Evolutionary conservation across 164 flowering plant genomes (phyloP).

Genomic region (Sedum album): DNA sequence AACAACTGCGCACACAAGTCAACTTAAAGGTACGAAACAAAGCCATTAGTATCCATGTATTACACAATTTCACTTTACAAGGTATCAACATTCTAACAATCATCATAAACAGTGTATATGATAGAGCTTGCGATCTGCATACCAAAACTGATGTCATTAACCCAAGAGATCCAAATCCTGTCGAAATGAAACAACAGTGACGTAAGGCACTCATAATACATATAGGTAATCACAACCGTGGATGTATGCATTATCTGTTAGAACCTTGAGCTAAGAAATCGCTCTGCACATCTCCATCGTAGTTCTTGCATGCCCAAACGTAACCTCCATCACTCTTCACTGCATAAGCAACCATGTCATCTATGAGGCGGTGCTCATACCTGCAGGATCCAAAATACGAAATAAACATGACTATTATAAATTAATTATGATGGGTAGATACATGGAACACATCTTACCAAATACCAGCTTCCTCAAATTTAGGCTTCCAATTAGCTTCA

Average conservation of each 20-base stretch:
- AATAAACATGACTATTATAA: background rate
- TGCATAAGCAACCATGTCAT: constrained; percentile 98
- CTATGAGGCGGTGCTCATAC: constrained; percentile 96
- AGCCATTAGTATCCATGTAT: background rate
- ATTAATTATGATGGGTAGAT: background rate
- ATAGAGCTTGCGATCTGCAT: constrained; percentile 9
- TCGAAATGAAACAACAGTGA: constrained; percentile 12
- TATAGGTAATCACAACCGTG: background rate
- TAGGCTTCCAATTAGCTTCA: constrained; percentile 67
- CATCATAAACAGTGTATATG: background rate
- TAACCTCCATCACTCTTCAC: constrained; percentile 95
- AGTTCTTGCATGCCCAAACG: constrained; percentile 98
- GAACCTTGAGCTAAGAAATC: constrained; percentile 97
- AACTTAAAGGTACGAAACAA: background rate
- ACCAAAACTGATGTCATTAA: constrained; percentile 97
- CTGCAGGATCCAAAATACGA: constrained; percentile 17
- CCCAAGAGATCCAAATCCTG: constrained; percentile 97
- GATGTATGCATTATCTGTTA: constrained; percentile 4
- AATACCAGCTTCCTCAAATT: constrained; percentile 74
- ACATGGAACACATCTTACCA: constrained; percentile 35
- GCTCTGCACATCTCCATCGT: constrained; percentile 98
- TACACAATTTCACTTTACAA: background rate
- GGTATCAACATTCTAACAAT: background rate
- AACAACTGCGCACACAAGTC: background rate
- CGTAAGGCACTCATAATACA: background rate